Percentiles rank a stretch among this genome's conserved stretches.
Evolutionary conservation across 2,329 filamentous ascomycete species (phyloP).

Genomic region (Trichoderma atroviride): DNA sequence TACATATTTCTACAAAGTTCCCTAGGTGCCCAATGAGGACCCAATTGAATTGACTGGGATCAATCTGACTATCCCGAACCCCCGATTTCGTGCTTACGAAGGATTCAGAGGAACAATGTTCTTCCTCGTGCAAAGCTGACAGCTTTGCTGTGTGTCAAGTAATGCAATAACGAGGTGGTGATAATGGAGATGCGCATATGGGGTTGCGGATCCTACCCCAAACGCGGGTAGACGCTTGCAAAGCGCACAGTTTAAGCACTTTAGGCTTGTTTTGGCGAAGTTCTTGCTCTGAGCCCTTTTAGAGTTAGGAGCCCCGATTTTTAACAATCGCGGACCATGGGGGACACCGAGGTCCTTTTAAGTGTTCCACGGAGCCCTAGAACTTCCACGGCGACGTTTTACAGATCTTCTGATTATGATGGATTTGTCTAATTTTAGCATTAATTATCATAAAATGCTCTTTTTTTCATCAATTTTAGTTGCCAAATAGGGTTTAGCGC

Average conservation of each 20-base stretch:
- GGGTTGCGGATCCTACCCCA: background rate
- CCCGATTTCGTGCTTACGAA: background rate
- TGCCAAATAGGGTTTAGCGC: background rate
- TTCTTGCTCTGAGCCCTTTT: background rate
- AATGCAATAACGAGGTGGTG: background rate
- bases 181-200: background rate
- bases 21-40: background rate
- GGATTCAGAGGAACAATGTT: background rate
- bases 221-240: background rate
- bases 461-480: background rate
- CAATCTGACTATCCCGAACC: background rate
- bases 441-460: background rate
- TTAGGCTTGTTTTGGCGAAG: background rate
- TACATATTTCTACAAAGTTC: background rate
- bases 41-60: background rate
- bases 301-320: constrained; percentile 3
- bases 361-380: background rate
- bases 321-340: background rate
- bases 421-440: background rate
- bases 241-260: background rate
- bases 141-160: background rate
- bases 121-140: background rate
- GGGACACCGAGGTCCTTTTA: constrained; percentile 4
- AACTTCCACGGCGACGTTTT: background rate
- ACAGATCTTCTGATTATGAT: background rate